Percentiles rank a stretch among this genome's conserved stretches.
Conservation (phyloP, 495 filamentous ascomycete species). For the Aspergillus panamensis region DNA sequence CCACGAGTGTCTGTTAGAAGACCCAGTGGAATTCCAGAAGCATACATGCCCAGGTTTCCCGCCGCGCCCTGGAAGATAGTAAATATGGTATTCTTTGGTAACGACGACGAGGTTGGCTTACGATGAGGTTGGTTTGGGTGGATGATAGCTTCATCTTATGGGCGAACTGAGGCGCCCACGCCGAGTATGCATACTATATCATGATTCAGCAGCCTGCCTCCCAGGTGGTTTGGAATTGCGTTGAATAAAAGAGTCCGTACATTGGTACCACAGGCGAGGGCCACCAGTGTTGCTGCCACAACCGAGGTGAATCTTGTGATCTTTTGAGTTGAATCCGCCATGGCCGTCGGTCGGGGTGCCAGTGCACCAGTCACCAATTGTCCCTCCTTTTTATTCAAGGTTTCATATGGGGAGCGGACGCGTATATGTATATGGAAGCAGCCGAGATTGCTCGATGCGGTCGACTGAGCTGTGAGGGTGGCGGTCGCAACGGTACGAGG, state of each 20-base stretch:
- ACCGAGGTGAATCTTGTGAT: slow-evolving; percentile 65
- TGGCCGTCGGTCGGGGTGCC: slow-evolving; percentile 18
- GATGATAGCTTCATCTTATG: slow-evolving; percentile 79
- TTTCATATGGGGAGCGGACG: slow-evolving; percentile 6
- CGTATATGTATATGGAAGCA: neutral
- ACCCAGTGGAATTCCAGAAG: slow-evolving; percentile 83
- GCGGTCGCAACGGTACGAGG: slow-evolving; percentile 2
- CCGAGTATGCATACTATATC: slow-evolving; percentile 90
- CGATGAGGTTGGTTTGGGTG: slow-evolving; percentile 87
- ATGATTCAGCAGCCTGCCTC: slow-evolving; percentile 11
- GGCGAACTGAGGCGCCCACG: slow-evolving; percentile 95
- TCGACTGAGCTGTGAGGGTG: neutral
- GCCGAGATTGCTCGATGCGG: neutral
- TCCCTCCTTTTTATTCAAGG: neutral
- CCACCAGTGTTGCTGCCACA: slow-evolving; percentile 78
- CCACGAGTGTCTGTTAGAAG: slow-evolving; percentile 82
- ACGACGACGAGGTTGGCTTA: slow-evolving; percentile 35
- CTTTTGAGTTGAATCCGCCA: slow-evolving; percentile 29
- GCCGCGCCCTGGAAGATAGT: slow-evolving; percentile 58
- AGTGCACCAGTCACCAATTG: slow-evolving; percentile 4
- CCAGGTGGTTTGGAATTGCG: neutral
- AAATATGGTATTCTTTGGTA: neutral
- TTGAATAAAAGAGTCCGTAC: slow-evolving; percentile 45
- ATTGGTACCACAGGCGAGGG: slow-evolving; percentile 90
- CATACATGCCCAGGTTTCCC: slow-evolving; percentile 97